Conservation (phyloP, 2,329 filamentous ascomycete species). For the Scedosporium apiospermum region DNA sequence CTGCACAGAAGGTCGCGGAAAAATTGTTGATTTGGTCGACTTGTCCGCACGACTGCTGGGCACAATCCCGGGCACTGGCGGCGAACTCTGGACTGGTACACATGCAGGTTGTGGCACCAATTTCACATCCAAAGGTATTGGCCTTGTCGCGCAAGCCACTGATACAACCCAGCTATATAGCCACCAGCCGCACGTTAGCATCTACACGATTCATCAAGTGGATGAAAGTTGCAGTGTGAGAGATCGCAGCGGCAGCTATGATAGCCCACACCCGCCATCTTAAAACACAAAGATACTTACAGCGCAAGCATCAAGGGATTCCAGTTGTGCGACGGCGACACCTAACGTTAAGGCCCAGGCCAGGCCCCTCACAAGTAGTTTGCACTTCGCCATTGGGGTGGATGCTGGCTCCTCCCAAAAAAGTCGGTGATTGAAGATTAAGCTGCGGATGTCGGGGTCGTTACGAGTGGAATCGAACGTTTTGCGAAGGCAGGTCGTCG, state of each 20-base stretch:
- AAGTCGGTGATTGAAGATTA: neutral
- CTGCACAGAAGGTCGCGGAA: slow-evolving; percentile 17
- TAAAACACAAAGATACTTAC: neutral
- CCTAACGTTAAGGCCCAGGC: neutral
- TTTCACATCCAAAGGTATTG: slow-evolving; percentile 7
- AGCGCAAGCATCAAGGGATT: neutral
- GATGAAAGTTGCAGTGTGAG: neutral
- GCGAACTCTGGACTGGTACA: slow-evolving; percentile 25
- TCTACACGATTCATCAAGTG: neutral
- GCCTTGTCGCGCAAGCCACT: slow-evolving; percentile 7
- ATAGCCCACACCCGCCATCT: neutral
- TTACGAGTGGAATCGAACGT: neutral
- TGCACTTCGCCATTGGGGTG: neutral
- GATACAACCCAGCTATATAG: slow-evolving; percentile 10
- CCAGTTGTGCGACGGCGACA: neutral
- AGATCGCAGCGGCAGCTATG: neutral
- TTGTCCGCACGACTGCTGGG: slow-evolving; percentile 18
- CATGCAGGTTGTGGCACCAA: slow-evolving; percentile 26
- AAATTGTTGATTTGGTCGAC: slow-evolving; percentile 19
- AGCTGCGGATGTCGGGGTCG: neutral
- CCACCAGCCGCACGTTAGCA: neutral
- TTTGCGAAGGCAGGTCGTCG: neutral
- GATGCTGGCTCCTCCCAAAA: neutral
- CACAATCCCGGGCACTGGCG: slow-evolving; percentile 30
- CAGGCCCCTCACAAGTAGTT: neutral